These are phyloP conservation scores for Coelastrella sp. DNA, from an alignment of 139 green algal species.

Conservation along the genomic window DNA sequence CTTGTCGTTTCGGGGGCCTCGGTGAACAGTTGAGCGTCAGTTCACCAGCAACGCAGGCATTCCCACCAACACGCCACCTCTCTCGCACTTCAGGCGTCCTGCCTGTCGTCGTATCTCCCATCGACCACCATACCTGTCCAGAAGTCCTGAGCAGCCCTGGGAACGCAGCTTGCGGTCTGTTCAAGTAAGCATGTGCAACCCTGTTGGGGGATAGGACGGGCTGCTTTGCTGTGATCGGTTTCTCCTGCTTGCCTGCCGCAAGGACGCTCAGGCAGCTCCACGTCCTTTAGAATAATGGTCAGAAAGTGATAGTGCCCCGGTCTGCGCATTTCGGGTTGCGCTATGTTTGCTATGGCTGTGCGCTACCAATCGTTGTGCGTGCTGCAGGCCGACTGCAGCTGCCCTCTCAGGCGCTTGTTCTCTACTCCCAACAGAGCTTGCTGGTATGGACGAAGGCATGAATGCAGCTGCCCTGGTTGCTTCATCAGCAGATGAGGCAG, in stretches of 20 bases:
- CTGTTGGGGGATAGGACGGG: background rate
- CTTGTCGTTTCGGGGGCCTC: too few species aligned
- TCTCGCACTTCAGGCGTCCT: background rate
- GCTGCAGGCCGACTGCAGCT: background rate
- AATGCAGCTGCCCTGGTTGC: background rate
- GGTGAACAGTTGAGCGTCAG: too few species aligned
- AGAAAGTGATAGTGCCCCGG: background rate
- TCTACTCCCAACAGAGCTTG: too few species aligned
- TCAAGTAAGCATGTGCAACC: background rate
- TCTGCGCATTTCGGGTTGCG: background rate
- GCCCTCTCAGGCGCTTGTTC: background rate
- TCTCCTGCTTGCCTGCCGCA: background rate
- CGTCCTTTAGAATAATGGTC: too few species aligned
- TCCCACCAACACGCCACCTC: too few species aligned
- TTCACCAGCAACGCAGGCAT: too few species aligned
- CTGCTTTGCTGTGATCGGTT: background rate
- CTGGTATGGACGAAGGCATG: background rate
- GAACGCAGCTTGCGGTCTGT: background rate
- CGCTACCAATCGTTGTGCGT: background rate
- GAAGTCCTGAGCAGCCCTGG: background rate
- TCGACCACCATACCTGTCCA: background rate
- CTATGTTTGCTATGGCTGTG: too few species aligned
- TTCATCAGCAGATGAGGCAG: conserved; percentile 9
- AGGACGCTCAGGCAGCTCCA: too few species aligned
- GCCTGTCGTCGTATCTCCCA: background rate